phyloP scores from a whole-genome alignment of 2,329 filamentous ascomycete genomes.

The Aureobasidium sp. region DNA sequence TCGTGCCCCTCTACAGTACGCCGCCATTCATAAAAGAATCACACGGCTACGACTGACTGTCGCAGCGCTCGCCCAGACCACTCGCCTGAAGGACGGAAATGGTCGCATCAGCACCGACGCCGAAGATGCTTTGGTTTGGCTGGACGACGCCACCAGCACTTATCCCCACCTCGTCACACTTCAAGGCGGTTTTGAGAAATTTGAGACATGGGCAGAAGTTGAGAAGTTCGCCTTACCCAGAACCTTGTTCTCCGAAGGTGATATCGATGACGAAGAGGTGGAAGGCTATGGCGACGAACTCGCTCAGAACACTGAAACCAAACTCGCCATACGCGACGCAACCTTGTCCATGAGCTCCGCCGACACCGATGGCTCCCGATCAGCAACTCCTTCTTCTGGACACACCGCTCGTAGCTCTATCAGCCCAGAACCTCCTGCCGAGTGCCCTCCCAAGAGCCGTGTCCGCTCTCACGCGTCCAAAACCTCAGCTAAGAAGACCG shows the following conservation, averaged over 20 bases:
- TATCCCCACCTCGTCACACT: slow-evolving; percentile 34
- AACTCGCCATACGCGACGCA: slow-evolving; percentile 22
- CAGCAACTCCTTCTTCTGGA: slow-evolving; percentile 32
- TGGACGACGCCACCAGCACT: slow-evolving; percentile 42
- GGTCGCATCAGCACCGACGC: slow-evolving; percentile 12
- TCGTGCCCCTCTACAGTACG: slow-evolving; percentile 43
- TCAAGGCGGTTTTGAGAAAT: slow-evolving; percentile 40
- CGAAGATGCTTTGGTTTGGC: slow-evolving; percentile 39
- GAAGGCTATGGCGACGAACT: slow-evolving; percentile 16
- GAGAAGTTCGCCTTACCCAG: slow-evolving; percentile 39
- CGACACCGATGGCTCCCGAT: slow-evolving; percentile 30
- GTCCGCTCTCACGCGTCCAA: slow-evolving; percentile 11
- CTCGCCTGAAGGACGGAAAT: slow-evolving; percentile 14
- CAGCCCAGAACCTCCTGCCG: slow-evolving; percentile 24
- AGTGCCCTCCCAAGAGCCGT: slow-evolving; percentile 24
- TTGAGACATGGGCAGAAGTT: slow-evolving; percentile 40
- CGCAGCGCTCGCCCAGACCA: slow-evolving; percentile 13
- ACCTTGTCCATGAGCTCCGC: slow-evolving; percentile 35
- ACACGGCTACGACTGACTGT: neutral
- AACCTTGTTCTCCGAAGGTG: slow-evolving; percentile 40
- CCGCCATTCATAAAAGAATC: neutral
- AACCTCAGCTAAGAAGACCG: neutral
- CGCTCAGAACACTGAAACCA: slow-evolving; percentile 18
- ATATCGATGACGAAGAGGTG: slow-evolving; percentile 28
- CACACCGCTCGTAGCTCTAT: slow-evolving; percentile 28